phyloP scores from a whole-genome alignment of 2,329 filamentous ascomycete genomes.

The Alternaria ethzedia region DNA sequence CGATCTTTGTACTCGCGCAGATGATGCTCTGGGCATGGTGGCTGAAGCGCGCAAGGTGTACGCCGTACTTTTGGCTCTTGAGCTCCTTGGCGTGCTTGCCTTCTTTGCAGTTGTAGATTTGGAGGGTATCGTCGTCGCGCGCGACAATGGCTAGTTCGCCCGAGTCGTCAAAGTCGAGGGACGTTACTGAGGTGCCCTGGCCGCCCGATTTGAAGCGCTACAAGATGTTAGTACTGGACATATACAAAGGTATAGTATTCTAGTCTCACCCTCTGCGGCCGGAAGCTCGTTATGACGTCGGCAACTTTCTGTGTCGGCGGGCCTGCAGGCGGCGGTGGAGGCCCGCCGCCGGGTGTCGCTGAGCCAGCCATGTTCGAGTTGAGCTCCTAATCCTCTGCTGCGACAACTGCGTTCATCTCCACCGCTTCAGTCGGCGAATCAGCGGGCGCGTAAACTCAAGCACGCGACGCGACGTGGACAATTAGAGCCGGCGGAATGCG shows the following conservation, averaged over 20 bases:
- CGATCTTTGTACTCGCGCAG: slow-evolving; percentile 94
- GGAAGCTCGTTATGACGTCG: slow-evolving; percentile 78
- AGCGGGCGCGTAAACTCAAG: neutral
- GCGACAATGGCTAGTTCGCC: slow-evolving; percentile 91
- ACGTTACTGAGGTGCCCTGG: slow-evolving; percentile 73
- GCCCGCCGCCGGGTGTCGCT: slow-evolving; percentile 35
- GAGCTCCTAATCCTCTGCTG: slow-evolving; percentile 7
- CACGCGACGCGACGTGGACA: slow-evolving; percentile 11
- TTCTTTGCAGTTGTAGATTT: slow-evolving; percentile 92
- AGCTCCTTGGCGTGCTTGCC: slow-evolving; percentile 88
- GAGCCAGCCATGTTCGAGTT: slow-evolving; percentile 41
- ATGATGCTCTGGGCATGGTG: slow-evolving; percentile 90
- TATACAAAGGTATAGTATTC: neutral
- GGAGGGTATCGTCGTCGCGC: slow-evolving; percentile 91
- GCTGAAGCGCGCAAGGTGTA: slow-evolving; percentile 91
- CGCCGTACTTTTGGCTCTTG: slow-evolving; percentile 95
- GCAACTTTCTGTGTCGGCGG: slow-evolving; percentile 65
- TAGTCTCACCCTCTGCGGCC: slow-evolving; percentile 74
- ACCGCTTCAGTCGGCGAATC: slow-evolving; percentile 4
- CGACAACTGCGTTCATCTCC: slow-evolving; percentile 9
- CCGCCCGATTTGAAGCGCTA: slow-evolving; percentile 55
- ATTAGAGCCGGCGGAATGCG: slow-evolving; percentile 22
- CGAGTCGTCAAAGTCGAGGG: slow-evolving; percentile 94
- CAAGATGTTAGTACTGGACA: slow-evolving; percentile 12
- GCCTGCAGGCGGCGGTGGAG: slow-evolving; percentile 41